Evolutionary conservation across 306 rosid genomes (phyloP), one percentile per base, ranked within the genome.

Genomic region (Chamaecrista fasciculata): DNA sequence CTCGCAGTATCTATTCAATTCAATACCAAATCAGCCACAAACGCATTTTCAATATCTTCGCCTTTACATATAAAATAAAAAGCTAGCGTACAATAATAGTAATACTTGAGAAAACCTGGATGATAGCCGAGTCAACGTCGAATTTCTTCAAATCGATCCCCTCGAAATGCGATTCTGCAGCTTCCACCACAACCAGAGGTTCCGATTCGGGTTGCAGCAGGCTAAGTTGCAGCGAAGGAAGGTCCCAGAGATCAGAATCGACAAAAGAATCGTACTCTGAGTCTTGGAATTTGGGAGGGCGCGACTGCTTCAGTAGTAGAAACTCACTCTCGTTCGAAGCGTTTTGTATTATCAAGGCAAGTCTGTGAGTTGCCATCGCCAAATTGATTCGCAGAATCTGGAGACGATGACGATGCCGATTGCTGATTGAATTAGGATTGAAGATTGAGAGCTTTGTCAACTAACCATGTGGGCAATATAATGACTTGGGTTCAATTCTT

Each of bases 241-340:
- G 79, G 83, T 91, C 97, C 95, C 95, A 91, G 62, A 91, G 89
- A 65, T 91, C 91, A 19, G 97, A 91, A 69, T 91, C 97, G 26
- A 78, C 69, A 80, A 58, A 83, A 67, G 97, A 91, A 40, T 91
- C 92, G 87, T 91, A 91, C 65, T 91, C 92, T 1, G 74, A 74
- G 31, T 86, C 82, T 43, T 78, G 26, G 79, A 88, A 91, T 72
- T 73, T 79, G 8, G 90, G 85, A 48, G 89, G 97, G 11, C 76
- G 91, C 10, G 86, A 46, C 69, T 88, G 90, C 62, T 81, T 86
- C 15, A 71, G 40, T 51, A 91, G 85, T 20, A 88, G 87, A 49
- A 84, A 86, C 28, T 84, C 84, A 34, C 67, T 50, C 62, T 62
- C 43, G 68, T 91, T 71, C 51, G 66, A 76, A 62, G 79, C 80